A percentile compares a stretch with the other conserved stretches of the same genome.
Conservation (phyloP, 176 grass and related monocot genomes). For the Alloteropsis semialata region DNA sequence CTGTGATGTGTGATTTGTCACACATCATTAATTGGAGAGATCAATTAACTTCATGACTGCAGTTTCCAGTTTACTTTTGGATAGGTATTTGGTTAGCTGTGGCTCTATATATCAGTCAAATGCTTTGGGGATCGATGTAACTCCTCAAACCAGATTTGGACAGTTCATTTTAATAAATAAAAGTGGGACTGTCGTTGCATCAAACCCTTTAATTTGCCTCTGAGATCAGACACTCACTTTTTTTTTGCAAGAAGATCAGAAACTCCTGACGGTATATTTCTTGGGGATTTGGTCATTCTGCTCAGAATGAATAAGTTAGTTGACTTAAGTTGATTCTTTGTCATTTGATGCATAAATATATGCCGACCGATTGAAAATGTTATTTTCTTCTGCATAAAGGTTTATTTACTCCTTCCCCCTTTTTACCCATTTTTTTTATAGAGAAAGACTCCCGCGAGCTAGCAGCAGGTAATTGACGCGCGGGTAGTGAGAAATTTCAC, state of each 20-base stretch:
- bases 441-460: neutral
- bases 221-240: no score
- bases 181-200: neutral
- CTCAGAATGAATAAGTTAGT: neutral
- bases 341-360: constrained; percentile 28
- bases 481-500: neutral
- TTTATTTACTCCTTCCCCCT: no score
- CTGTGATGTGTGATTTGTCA: no score
- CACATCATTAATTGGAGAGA: neutral
- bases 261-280: neutral
- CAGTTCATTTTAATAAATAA: neutral
- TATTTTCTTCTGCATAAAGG: neutral
- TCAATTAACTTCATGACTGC: neutral
- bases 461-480: neutral
- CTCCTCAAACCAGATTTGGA: neutral
- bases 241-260: no score
- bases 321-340: neutral
- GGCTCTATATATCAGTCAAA: neutral
- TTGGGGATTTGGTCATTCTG: neutral
- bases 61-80: neutral
- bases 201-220: neutral
- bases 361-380: neutral
- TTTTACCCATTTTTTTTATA: neutral
- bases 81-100: neutral
- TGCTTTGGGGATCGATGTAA: neutral